Evolutionary conservation across 192 early-diverging fungal species (phyloP).

Genomic region (Backusella circina): DNA sequence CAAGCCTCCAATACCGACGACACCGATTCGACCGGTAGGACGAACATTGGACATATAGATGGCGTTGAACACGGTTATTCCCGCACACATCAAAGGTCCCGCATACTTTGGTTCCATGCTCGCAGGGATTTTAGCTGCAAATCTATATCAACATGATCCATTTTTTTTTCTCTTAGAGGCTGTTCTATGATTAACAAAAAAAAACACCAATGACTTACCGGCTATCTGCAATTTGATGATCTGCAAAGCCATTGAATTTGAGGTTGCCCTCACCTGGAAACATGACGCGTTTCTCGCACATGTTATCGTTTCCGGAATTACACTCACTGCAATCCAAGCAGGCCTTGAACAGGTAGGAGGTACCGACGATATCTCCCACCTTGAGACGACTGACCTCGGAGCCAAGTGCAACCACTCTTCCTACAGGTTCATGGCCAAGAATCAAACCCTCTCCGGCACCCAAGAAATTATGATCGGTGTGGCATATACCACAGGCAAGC

Average conservation of each 20-base stretch:
- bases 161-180: no score
- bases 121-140: constrained; percentile 60
- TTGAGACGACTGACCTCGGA: constrained; percentile 46
- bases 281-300: constrained; percentile 48
- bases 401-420: constrained; percentile 57
- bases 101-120: constrained; percentile 53
- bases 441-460: background rate
- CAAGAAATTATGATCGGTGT: background rate
- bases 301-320: constrained; percentile 46
- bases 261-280: constrained; percentile 49
- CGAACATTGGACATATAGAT: constrained; percentile 59
- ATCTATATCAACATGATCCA: constrained; percentile 27
- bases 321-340: constrained; percentile 51
- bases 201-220: background rate
- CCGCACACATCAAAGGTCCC: constrained; percentile 81
- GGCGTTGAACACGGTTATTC: constrained; percentile 71
- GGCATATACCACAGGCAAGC: background rate
- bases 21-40: constrained; percentile 62
- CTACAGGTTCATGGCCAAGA: constrained; percentile 68
- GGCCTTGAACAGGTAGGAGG: constrained; percentile 44
- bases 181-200: no score
- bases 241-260: constrained; percentile 52
- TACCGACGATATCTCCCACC: constrained; percentile 61
- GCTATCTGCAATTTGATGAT: constrained; percentile 36
- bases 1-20: constrained; percentile 67